Percentiles rank a stretch among this genome's conserved stretches.
These are phyloP conservation scores for Besnoitia besnoiti DNA, from an alignment of 169 alveolate species.

Conservation along the genomic window DNA sequence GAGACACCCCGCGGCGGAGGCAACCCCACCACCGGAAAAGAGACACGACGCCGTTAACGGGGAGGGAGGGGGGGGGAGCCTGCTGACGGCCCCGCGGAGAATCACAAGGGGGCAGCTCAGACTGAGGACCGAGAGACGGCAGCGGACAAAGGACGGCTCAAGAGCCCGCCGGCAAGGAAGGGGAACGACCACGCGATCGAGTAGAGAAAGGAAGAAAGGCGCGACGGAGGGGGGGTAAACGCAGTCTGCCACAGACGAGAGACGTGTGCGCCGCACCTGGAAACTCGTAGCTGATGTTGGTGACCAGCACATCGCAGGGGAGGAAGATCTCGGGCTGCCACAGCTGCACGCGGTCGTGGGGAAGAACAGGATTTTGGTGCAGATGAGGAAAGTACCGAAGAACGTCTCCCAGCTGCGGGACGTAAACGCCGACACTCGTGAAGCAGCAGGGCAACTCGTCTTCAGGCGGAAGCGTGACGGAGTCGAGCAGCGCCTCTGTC, in stretches of 20 bases:
- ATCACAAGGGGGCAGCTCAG: no score
- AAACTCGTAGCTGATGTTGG: constrained; percentile 5
- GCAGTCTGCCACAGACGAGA: neutral
- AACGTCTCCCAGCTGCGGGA: constrained; percentile 37
- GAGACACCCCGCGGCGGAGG: no score
- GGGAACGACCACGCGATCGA: no score
- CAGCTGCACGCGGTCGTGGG: constrained; percentile 31
- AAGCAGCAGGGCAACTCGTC: constrained; percentile 29
- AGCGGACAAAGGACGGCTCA: no score
- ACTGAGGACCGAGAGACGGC: no score
- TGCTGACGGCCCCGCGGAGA: no score
- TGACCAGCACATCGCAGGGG: constrained; percentile 6
- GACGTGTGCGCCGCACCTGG: neutral
- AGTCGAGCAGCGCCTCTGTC: neutral
- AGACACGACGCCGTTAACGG: no score
- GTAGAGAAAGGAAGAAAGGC: no score
- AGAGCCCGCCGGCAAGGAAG: no score
- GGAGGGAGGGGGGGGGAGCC: no score
- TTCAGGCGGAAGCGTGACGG: neutral
- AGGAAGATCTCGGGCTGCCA: constrained; percentile 17
- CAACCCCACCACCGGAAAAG: no score
- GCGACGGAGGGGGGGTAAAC: neutral
- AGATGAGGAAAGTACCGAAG: constrained; percentile 48
- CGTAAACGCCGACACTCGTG: constrained; percentile 32
- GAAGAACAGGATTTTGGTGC: constrained; percentile 20